A percentile compares a stretch with the other conserved stretches of the same genome.
These are phyloP conservation scores for Physaria fendleri DNA, from an alignment of 345 rosid species.

Conservation along the genomic window DNA sequence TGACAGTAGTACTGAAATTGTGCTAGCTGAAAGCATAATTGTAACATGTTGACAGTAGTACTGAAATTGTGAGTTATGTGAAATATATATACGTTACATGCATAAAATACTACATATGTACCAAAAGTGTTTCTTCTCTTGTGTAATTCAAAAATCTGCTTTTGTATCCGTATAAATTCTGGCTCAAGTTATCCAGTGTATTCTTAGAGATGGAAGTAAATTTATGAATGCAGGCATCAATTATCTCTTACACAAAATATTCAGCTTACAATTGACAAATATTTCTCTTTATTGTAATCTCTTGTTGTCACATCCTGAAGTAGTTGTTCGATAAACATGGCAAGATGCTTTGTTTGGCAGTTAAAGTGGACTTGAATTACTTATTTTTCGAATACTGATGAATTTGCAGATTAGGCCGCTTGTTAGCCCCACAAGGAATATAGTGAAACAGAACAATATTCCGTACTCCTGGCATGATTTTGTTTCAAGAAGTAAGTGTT, in stretches of 20 bases:
- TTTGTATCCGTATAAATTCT: neutral
- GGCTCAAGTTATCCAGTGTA: neutral
- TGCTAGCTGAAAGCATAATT: constrained; percentile 8
- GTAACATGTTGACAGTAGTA: neutral
- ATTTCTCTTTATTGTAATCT: constrained; percentile 2
- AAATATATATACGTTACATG: neutral
- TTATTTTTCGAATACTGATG: constrained; percentile 3
- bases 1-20: constrained; percentile 6
- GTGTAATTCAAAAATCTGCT: neutral
- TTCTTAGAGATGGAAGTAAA: constrained; percentile 9
- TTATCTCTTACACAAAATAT: neutral
- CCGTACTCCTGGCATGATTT: constrained; percentile 95
- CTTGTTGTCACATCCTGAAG: constrained; percentile 13
- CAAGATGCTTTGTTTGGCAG: constrained; percentile 11
- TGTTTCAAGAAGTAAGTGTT: constrained; percentile 64
- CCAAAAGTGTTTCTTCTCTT: neutral
- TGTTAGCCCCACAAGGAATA: constrained; percentile 63
- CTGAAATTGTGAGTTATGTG: neutral
- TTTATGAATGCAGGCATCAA: neutral
- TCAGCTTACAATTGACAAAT: neutral
- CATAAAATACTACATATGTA: neutral
- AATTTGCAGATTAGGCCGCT: constrained; percentile 75
- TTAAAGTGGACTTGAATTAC: constrained; percentile 1
- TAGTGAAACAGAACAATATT: constrained; percentile 44
- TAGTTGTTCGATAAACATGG: neutral